Evolutionary conservation across 1,284 basidiomycete species (phyloP), one percentile per base, ranked within the genome.

Genomic region (Heterobasidion occidentale): DNA sequence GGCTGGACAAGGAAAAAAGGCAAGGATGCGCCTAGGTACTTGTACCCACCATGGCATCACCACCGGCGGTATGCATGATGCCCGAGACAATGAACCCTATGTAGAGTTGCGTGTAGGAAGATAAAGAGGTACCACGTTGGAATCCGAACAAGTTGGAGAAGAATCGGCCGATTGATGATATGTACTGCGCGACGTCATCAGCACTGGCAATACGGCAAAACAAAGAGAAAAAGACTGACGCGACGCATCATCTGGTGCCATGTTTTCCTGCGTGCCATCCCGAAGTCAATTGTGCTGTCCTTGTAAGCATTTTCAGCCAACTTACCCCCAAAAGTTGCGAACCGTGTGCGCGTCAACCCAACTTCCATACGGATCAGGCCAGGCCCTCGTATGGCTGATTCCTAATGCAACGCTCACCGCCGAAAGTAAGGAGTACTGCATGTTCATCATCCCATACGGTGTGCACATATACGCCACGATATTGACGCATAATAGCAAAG

Each of bases 311-410:
- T 27, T 27, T 27, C 5, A 27, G 27, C 27, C 27, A 27, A 63
- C 68, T 49, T 47, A 73, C 72, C 71, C 69, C 72, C 73, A 74
- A 48, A 71, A 64, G 9, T 64, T 64, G 27, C 71, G 64, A 4
- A 74, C 57, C 7, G 71, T 72, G 56, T 71, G 73, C 1, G 70
- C 65, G 36, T 71, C 70, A 3, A 59, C 59, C 68, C 65, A 70
- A 15, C 33, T 49, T 11, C 74, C 71, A 57, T 67, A 73, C 2
- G 66, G 19, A 33, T 66, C 65, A 1, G 71, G 72, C 70, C 72
- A 74, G 38, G 68, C 64, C 15, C 57, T 57, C 0, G 71, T 68
- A 20, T 64, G 55, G 15, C 61, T 61, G 1, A 66, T n/a, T 17
- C 50, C 8, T 6, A 65, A 44, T 7, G 58, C 66, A 9, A 73